Base-by-base conservation (phyloP, 805 yeast species). In the Candida sphagnicola region DNA sequence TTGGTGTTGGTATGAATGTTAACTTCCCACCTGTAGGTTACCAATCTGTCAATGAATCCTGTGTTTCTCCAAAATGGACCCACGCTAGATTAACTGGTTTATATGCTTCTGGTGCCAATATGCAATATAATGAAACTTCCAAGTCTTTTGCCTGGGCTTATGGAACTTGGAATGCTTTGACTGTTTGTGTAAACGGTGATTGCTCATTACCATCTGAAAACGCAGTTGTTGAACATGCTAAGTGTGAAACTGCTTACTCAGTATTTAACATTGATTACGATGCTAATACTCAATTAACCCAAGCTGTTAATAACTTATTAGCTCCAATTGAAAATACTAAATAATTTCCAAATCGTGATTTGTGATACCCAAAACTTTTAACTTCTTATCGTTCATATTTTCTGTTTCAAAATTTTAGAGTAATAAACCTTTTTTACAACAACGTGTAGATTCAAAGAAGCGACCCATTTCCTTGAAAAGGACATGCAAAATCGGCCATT, bases 231-330 rank as follows among this genome's bases (percentile, higher is more conserved):
- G 51, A 47, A 13, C 53, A 57, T 46, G 51, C 53, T 39, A 43
- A 44, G 21, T 77, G 82, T 60, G 54, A 61, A 43, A 43, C 73
- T 16, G 50, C 78, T 4, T 61, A 75, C 42, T 58, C 75, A 33
- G 62, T 65, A n/a, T 75, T 74, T 58, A 59, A 72, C 21, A 57
- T 73, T 47, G 82, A 75, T 51, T 56, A 62, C 44, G 75, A 69
- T 49, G 72, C 74, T 21, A 51, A 47, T 35, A 21, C 41, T 10
- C 42, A 41, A 15, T 47, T 53, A 18, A 44, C 53, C 26, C 32
- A 42, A 15, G 42, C 40, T 35, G 56, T 52, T 31, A 38, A 43
- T 33, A 39, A 35, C 14, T 45, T 52, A 23, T 41, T 52, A 16
- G 42, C 37, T 18, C 49, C 49, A 23, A 19, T 48, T 16, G n/a